Base-by-base conservation (phyloP, 352 stramenopile genomes). In the Thraustotheca clavata region DNA sequence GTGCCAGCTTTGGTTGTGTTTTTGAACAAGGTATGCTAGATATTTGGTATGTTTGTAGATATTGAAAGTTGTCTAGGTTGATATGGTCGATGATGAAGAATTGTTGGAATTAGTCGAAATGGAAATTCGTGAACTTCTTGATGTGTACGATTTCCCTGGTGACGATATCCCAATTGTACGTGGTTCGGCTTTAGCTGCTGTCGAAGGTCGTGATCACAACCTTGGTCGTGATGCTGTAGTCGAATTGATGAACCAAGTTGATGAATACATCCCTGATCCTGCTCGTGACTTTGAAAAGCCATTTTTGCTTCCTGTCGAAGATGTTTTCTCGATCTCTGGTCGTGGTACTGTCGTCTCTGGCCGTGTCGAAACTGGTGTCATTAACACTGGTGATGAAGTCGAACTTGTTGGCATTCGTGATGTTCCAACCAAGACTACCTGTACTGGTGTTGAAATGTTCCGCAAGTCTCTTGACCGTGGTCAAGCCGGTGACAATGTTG, bases 291-390 rank as follows among this genome's bases (percentile, higher is more conserved):
- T 98, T 39, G 96, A 99, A 69, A 98, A 98, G 79, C 77, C 88
- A 14, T 98, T 99, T 74, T 78, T 98, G 38, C 97, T 99, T 89
- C 92, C 95, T 16, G 78, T 99, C 43, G 95, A 99, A 76, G 95
- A 99, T 74, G 93, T 97, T 0, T 99, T 98, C 72, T 97, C 83
- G 24, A 99, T 99, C 77, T 82, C 88, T n/a, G 96, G 96, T 49
- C 88, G 95, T 75, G 96, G 96, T 62, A 99, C 96, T n/a, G 96
- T 99, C 35, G 94, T 97, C 7, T 98, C 91, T n/a, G 96, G 96
- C 38, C 80, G 92, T 68, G 81, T 98, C 26, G 93, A 98, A 71
- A 83, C 95, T 68, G 93, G 88, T 54, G 40, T 83, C n/a, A 80
- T 83, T 70, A 89, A 86, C 66, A 71, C 74, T 6, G 75, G 75